Conservation (phyloP, 164 flowering plant genomes). For the Vitis riparia region DNA sequence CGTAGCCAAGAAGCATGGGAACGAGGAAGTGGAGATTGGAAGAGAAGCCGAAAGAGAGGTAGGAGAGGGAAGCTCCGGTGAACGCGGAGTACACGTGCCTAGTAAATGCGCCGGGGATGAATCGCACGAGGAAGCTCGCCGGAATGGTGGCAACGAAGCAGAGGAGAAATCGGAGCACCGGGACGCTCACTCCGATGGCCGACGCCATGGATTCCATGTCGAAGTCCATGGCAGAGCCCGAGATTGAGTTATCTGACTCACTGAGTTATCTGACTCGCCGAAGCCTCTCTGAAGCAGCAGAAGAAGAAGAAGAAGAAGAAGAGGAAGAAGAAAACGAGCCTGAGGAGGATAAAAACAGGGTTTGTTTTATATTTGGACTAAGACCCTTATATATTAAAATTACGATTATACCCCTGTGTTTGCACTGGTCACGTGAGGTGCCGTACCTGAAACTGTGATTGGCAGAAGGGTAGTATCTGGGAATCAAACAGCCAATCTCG, state of each 20-base stretch:
- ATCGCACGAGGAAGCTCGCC: slow-evolving; percentile 63
- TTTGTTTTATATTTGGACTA: too few relatives aligned
- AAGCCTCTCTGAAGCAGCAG: too few relatives aligned
- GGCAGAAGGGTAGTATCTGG: too few relatives aligned
- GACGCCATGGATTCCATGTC: slow-evolving; percentile 73
- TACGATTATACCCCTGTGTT: too few relatives aligned
- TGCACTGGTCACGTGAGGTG: too few relatives aligned
- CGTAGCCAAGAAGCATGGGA: slow-evolving; percentile 79
- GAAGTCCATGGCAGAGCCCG: slow-evolving; percentile 20
- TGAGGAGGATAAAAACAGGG: not conserved
- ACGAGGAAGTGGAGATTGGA: slow-evolving; percentile 90
- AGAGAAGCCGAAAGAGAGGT: slow-evolving; percentile 85
- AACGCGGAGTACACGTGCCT: slow-evolving; percentile 68
- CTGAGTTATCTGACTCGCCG: not conserved
- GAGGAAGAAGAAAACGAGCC: too few relatives aligned
- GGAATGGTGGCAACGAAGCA: slow-evolving; percentile 91
- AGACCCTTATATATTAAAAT: too few relatives aligned
- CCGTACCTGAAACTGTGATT: too few relatives aligned
- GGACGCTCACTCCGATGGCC: slow-evolving; percentile 67
- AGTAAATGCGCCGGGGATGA: slow-evolving; percentile 60
- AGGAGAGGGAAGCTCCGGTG: slow-evolving; percentile 74
- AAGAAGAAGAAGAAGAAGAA: too few relatives aligned
- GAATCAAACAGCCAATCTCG: too few relatives aligned
- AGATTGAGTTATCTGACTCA: not conserved
- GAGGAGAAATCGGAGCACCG: slow-evolving; percentile 82